Evolutionary conservation across 2,329 filamentous ascomycete species (phyloP), one percentile per base, ranked within the genome.

Genomic region (Aspergillus ustus): DNA sequence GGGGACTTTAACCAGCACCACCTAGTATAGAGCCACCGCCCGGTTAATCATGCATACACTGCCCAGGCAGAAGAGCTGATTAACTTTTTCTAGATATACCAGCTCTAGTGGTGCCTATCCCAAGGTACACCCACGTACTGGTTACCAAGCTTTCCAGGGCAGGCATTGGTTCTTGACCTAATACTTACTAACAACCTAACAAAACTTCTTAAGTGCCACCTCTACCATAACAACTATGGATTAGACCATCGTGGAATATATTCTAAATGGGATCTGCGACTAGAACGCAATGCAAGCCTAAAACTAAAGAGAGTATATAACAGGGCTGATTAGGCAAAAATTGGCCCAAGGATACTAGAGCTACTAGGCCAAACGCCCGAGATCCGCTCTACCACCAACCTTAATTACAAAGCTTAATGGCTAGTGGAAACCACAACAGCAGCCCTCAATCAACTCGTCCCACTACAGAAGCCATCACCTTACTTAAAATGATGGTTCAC

Each of bases 401-500:
- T 54, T 9, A 13, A 54, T 13, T 9, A 44, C 5, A 22, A 28
- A 40, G 37, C 29, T 22, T 2, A 29, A 7, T 2, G 11, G 13
- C 52, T 67, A 9, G 44, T 58, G 17, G 4, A 37, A 8, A 34
- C 45, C 2, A 63, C 40, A 17, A 63, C 29, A n/a, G 3, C 31
- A 17, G 62, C 56, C 4, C 50, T 70, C 15, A 57, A 67, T 29
- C 31, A 49, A 45, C 48, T 61, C 50, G 63, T 62, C 28, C 66
- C 60, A 20, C 11, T 53, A 17, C 25, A 51, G 17, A 57, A 44
- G 28, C 57, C 59, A 29, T 61, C 43, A 9, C 61, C 60, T 43
- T 73, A 72, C 59, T 64, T 64, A 2, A 72, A 73, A 49, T 25
- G 62, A 29, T 71, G 64, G 68, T 72, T 71, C 34, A 70, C 64